phyloP scores from a whole-genome alignment of 148 eudicot species.

The Chenopodium formosanum region DNA sequence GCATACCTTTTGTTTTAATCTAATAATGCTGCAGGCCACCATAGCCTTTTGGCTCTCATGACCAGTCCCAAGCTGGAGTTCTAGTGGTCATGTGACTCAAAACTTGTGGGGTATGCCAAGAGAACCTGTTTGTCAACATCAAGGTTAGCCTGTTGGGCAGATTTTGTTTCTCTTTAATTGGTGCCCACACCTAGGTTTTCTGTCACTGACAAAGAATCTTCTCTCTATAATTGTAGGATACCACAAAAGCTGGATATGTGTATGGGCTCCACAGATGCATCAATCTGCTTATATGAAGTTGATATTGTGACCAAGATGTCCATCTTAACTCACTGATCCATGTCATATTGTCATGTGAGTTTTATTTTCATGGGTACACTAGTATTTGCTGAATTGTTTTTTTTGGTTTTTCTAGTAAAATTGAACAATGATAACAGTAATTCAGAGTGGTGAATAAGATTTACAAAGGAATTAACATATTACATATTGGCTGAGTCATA shows the following conservation, averaged over 20 bases:
- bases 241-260: conserved; percentile 1
- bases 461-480: neutral
- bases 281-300: conserved; percentile 6
- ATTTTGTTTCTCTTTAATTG: conserved; percentile 8
- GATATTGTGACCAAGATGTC: neutral
- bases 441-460: neutral
- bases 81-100: conserved; percentile 20
- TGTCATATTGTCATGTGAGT: neutral
- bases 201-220: conserved; percentile 35
- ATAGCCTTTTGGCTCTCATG: neutral
- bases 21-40: conserved; percentile 8
- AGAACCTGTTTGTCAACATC: conserved; percentile 10
- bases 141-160: conserved; percentile 1
- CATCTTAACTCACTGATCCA: neutral
- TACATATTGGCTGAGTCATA: neutral
- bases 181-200: conserved; percentile 24
- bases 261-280: conserved; percentile 17
- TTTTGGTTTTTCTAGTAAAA: neutral
- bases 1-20: neutral
- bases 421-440: neutral
- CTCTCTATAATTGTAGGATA: conserved; percentile 12
- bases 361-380: neutral
- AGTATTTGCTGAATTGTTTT: neutral
- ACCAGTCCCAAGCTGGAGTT: conserved; percentile 7
- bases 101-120: conserved; percentile 3